Percentiles rank a stretch among this genome's conserved stretches.
Evolutionary conservation across 2,329 filamentous ascomycete genomes (phyloP).

Genomic region (Penicillium verrucosum): DNA sequence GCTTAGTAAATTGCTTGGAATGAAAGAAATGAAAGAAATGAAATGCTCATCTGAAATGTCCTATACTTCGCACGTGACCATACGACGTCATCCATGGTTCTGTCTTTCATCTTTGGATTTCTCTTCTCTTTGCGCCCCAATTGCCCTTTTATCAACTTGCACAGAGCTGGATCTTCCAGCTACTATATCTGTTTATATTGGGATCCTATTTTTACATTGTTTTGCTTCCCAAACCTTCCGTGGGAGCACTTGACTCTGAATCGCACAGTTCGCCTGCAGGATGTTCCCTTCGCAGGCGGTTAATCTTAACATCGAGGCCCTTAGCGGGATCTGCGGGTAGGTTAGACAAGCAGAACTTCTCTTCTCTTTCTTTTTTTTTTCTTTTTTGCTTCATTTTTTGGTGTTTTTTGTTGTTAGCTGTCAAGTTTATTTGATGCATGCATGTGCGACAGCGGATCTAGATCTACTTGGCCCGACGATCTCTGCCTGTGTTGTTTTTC

Average conservation of each 20-base stretch:
- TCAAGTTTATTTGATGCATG: not conserved
- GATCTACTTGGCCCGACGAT: conserved; percentile 1
- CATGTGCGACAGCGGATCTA: not conserved
- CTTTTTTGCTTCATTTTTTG: too few species aligned
- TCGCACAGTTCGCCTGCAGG: conserved; percentile 10
- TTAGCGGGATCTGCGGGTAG: conserved; percentile 87
- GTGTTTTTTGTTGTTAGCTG: not conserved
- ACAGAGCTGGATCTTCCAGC: conserved; percentile 1
- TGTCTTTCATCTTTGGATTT: conserved; percentile 12
- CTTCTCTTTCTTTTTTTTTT: not conserved
- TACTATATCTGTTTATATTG: not conserved
- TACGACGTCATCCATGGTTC: conserved; percentile 20
- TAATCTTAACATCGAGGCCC: conserved; percentile 80
- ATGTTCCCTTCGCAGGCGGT: conserved; percentile 41
- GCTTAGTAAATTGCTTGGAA: not conserved
- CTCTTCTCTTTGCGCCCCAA: conserved; percentile 15
- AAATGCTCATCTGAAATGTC: not conserved
- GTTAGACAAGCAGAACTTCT: conserved; percentile 23
- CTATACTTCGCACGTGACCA: conserved; percentile 19
- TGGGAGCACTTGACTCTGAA: conserved; percentile 2
- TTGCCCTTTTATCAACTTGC: conserved; percentile 9
- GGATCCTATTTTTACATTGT: not conserved
- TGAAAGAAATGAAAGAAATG: not conserved
- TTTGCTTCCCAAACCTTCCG: not conserved
- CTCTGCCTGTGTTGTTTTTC: not conserved